Evolutionary conservation across 2,329 filamentous ascomycete species (phyloP).

Genomic region (Zasmidium citrigriseum): DNA sequence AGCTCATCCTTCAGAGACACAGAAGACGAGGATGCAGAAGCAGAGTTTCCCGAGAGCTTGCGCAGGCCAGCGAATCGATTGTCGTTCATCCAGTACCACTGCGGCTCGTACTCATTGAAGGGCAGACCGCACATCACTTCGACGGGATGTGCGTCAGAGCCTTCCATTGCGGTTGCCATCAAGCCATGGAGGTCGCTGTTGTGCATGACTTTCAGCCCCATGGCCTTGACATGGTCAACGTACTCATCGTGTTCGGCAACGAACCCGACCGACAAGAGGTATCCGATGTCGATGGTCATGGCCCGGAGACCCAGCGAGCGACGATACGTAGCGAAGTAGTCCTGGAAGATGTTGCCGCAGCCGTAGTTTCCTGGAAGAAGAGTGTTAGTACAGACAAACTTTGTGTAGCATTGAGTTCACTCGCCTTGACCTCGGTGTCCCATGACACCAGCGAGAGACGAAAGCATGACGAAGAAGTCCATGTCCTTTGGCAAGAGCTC

Average conservation of each 20-base stretch:
- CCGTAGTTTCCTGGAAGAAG: constrained; percentile 22
- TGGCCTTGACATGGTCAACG: constrained; percentile 11
- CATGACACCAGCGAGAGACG: constrained; percentile 24
- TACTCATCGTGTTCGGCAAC: constrained; percentile 16
- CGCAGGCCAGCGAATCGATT: constrained; percentile 9
- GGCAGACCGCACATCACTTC: constrained; percentile 10
- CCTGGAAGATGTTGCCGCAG: constrained; percentile 42
- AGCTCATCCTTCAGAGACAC: constrained; percentile 8
- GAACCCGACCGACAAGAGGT: constrained; percentile 34
- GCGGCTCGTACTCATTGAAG: constrained; percentile 6
- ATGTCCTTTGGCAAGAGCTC: constrained; percentile 19
- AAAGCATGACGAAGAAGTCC: constrained; percentile 37
- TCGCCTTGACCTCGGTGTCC: constrained; percentile 50
- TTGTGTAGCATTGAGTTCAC: constrained; percentile 45
- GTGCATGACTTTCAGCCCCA: constrained; percentile 17
- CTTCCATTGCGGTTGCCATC: constrained; percentile 12
- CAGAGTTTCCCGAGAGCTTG: not conserved
- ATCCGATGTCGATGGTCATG: constrained; percentile 33
- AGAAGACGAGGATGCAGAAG: not conserved
- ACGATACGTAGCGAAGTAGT: constrained; percentile 30
- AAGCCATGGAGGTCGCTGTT: constrained; percentile 12
- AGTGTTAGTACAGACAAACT: constrained; percentile 22
- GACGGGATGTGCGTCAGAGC: constrained; percentile 1
- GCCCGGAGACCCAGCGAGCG: constrained; percentile 25
- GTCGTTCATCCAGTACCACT: constrained; percentile 15